Percentiles rank a stretch among this genome's conserved stretches.
phyloP scores from a whole-genome alignment of 345 rosid genomes.

The Eucalyptus fibrosa region DNA sequence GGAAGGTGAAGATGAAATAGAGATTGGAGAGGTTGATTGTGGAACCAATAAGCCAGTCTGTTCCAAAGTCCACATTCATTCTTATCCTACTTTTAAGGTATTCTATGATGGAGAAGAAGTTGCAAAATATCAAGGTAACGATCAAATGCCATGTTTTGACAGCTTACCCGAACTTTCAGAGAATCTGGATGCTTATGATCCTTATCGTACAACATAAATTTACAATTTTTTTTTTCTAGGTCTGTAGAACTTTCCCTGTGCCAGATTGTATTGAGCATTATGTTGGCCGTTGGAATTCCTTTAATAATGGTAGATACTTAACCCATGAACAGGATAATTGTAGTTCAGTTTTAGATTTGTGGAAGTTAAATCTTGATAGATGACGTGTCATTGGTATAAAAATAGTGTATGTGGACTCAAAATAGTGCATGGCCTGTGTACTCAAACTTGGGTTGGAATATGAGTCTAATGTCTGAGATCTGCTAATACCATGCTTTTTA shows the following conservation, averaged over 20 bases:
- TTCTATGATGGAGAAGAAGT: slow-evolving; percentile 91
- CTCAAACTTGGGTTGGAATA: not conserved
- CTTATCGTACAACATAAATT: not conserved
- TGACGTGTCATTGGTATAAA: not conserved
- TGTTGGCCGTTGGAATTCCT: not conserved
- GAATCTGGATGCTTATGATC: not conserved
- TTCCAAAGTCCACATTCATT: slow-evolving; percentile 76
- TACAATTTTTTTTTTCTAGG: not conserved
- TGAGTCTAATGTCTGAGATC: not conserved
- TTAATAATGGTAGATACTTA: not conserved
- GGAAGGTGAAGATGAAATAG: slow-evolving; percentile 94
- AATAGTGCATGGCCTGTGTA: not conserved
- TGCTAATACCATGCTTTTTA: not conserved
- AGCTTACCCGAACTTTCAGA: not conserved
- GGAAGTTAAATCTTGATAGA: not conserved
- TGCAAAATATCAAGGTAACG: slow-evolving; percentile 72
- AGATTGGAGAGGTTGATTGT: slow-evolving; percentile 95
- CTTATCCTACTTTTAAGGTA: slow-evolving; percentile 90
- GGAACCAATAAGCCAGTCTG: slow-evolving; percentile 65
- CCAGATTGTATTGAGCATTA: not conserved
- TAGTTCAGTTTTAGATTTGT: not conserved
- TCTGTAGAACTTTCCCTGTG: not conserved
- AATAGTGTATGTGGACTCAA: not conserved
- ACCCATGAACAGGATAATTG: not conserved
- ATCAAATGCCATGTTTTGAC: not conserved